Conservation (phyloP, 2,329 filamentous ascomycete genomes). For the Trichoderma oligosporum region DNA sequence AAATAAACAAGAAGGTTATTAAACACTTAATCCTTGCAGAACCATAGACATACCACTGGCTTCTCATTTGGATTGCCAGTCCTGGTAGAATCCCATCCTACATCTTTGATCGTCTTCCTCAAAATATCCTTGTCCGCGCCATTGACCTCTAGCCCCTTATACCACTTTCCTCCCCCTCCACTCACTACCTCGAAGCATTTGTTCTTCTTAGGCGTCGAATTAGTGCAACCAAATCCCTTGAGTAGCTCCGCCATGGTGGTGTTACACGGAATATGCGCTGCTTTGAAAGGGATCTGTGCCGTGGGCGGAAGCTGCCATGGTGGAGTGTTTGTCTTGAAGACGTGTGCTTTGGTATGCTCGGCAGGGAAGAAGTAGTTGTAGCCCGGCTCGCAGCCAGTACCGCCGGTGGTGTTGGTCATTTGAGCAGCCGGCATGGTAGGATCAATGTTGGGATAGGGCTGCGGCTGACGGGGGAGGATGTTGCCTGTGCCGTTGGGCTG, state of each 20-base stretch:
- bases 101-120: conserved; percentile 48
- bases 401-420: conserved; percentile 55
- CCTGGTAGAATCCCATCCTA: conserved; percentile 56
- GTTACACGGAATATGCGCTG: conserved; percentile 50
- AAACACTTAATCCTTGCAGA: conserved; percentile 46
- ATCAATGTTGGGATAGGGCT: conserved; percentile 42
- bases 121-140: conserved; percentile 49
- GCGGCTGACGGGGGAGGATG: conserved; percentile 38
- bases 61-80: conserved; percentile 47
- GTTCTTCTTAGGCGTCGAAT: conserved; percentile 50
- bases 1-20: background rate
- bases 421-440: conserved; percentile 48
- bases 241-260: conserved; percentile 56
- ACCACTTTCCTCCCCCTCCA: conserved; percentile 56
- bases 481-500: conserved; percentile 40
- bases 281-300: conserved; percentile 44
- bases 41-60: conserved; percentile 58
- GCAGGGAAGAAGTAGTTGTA: conserved; percentile 61
- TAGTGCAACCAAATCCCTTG: conserved; percentile 54
- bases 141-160: conserved; percentile 49
- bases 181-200: conserved; percentile 53
- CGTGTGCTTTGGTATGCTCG: conserved; percentile 57
- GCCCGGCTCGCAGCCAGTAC: conserved; percentile 56
- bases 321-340: conserved; percentile 48
- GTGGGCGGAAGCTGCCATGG: conserved; percentile 51